Conservation (phyloP, 208 protist genomes). For the Naegleria lovaniensis region DNA sequence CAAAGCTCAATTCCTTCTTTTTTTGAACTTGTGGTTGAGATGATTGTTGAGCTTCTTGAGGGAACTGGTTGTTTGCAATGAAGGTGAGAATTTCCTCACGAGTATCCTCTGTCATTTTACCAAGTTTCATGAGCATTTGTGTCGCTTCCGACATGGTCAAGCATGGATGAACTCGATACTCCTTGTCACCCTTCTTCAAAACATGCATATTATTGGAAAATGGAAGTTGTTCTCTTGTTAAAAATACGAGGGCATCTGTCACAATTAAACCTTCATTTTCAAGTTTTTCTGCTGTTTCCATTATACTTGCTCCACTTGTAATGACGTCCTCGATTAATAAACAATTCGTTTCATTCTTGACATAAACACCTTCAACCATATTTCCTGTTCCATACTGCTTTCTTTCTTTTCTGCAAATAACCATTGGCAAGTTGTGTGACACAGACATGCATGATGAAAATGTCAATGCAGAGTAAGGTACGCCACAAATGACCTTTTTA, state of each 20-base stretch:
- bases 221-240: neutral
- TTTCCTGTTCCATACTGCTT: constrained; percentile 89
- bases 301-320: constrained; percentile 82
- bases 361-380: constrained; percentile 83
- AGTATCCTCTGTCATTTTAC: neutral
- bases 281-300: constrained; percentile 83
- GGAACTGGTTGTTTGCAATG: neutral
- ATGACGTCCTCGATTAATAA: constrained; percentile 89
- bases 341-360: constrained; percentile 71
- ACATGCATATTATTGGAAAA: neutral
- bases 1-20: neutral
- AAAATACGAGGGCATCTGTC: constrained; percentile 1
- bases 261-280: constrained; percentile 60
- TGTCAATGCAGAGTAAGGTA: constrained; percentile 88
- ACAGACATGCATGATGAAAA: constrained; percentile 83
- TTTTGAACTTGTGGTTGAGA: neutral
- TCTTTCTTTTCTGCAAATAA: constrained; percentile 77
- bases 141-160: neutral
- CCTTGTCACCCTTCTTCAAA: neutral
- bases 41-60: neutral
- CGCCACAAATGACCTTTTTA: constrained; percentile 51
- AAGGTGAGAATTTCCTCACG: neutral
- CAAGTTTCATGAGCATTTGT: neutral
- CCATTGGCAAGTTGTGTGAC: constrained; percentile 72
- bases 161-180: neutral